Percentiles rank a stretch among this genome's conserved stretches.
phyloP scores from a whole-genome alignment of 1,139 yeast genomes.

The Yamadazyma sp. region DNA sequence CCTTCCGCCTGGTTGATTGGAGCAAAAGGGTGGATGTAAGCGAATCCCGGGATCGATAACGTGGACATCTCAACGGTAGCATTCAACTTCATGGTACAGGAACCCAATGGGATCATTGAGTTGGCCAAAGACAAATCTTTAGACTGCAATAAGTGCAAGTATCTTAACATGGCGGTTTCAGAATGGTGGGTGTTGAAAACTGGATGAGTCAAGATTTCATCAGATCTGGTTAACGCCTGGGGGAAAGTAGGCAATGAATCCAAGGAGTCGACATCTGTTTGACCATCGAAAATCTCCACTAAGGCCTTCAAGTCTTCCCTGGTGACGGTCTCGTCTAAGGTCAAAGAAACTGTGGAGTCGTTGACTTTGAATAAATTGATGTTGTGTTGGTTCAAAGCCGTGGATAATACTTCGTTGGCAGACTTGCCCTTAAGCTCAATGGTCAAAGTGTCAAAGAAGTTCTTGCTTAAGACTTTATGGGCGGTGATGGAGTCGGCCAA shows the following conservation, averaged over 20 bases:
- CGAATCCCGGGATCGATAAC: conserved; percentile 91
- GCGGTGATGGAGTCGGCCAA: conserved; percentile 59
- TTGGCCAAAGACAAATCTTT: conserved; percentile 92
- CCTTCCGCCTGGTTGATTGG: conserved; percentile 88
- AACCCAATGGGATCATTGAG: conserved; percentile 96
- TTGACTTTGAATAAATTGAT: conserved; percentile 77
- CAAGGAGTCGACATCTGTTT: conserved; percentile 24
- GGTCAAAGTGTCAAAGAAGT: conserved; percentile 89
- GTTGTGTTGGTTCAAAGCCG: conserved; percentile 60
- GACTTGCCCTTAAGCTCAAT: conserved; percentile 54
- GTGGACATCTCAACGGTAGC: conserved; percentile 95
- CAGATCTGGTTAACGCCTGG: conserved; percentile 55
- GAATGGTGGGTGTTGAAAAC: conserved; percentile 89
- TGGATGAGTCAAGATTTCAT: conserved; percentile 63
- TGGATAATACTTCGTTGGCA: conserved; percentile 55
- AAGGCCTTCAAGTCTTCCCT: conserved; percentile 59
- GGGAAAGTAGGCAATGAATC: conserved; percentile 57
- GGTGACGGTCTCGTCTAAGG: conserved; percentile 85
- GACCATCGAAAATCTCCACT: conserved; percentile 56
- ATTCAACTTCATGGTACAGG: conserved; percentile 96
- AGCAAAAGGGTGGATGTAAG: conserved; percentile 86
- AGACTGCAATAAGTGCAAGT: conserved; percentile 79
- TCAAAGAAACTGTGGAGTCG: conserved; percentile 62
- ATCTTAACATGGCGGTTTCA: conserved; percentile 92
- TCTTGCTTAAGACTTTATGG: conserved; percentile 55